Conservation (phyloP, 257 asterid species). For the Lavandula angustifolia region DNA sequence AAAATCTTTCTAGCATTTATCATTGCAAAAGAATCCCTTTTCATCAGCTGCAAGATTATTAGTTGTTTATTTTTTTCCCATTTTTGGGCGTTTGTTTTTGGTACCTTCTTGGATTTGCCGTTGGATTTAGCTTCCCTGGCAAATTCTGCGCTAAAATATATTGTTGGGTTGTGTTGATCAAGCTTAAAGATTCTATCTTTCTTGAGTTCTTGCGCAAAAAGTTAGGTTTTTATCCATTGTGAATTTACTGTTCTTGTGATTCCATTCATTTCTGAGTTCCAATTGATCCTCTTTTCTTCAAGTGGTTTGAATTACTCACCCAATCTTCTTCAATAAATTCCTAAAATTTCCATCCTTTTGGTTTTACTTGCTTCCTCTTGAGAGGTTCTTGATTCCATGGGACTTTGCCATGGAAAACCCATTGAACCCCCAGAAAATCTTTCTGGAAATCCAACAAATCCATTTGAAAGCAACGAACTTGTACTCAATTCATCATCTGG, state of each 20-base stretch:
- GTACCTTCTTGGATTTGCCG: slow-evolving; percentile 22
- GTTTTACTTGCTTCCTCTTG: slow-evolving; percentile 7
- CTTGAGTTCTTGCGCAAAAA: slow-evolving; percentile 22
- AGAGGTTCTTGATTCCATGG: slow-evolving; percentile 69
- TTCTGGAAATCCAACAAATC: slow-evolving; percentile 52
- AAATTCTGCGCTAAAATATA: slow-evolving; percentile 33
- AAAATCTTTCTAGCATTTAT: slow-evolving; percentile 46
- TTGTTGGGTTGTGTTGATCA: slow-evolving; percentile 49
- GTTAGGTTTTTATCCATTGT: slow-evolving; percentile 3
- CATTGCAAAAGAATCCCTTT: slow-evolving; percentile 43
- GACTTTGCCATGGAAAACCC: slow-evolving; percentile 96
- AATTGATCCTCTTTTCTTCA: slow-evolving; percentile 21
- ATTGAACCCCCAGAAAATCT: slow-evolving; percentile 52
- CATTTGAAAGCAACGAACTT: slow-evolving; percentile 50
- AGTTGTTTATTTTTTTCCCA: slow-evolving; percentile 11
- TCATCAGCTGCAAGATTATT: slow-evolving; percentile 26
- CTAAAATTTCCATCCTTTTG: background rate
- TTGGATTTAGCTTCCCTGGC: slow-evolving; percentile 29
- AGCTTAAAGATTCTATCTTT: slow-evolving; percentile 38
- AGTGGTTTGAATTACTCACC: slow-evolving; percentile 25
- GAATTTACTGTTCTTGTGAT: slow-evolving; percentile 11
- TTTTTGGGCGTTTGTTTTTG: slow-evolving; percentile 29
- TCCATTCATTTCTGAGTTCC: background rate
- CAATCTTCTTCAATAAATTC: slow-evolving; percentile 7
- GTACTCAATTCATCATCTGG: slow-evolving; percentile 57